These are phyloP conservation scores for Sphaerosporella brunnea DNA, from an alignment of 495 filamentous ascomycete species.

Conservation along the genomic window DNA sequence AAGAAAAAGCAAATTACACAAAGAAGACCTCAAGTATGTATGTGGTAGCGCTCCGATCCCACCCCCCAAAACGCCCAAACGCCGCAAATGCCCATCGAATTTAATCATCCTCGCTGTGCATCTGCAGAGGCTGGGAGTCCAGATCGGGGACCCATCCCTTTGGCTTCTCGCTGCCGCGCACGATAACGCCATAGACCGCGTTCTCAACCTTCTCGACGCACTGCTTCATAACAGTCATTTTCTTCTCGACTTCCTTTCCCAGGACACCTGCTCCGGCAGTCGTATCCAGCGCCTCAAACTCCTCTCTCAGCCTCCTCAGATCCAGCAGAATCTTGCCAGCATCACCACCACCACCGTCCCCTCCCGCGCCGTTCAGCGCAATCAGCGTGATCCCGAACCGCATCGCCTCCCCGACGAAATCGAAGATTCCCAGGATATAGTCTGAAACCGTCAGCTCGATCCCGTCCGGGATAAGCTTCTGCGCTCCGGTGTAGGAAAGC, in stretches of 20 bases:
- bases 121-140: not conserved
- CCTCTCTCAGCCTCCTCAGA: conserved; percentile 37
- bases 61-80: too few relatives aligned
- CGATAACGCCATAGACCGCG: conserved; percentile 66
- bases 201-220: conserved; percentile 90
- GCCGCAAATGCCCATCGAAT: too few relatives aligned
- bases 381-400: conserved; percentile 73
- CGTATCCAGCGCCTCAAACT: conserved; percentile 52
- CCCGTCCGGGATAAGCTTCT: conserved; percentile 32
- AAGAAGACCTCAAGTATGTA: too few relatives aligned
- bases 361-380: conserved; percentile 45
- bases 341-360: conserved; percentile 21
- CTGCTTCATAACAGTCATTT: conserved; percentile 67
- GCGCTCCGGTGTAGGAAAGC: conserved; percentile 45
- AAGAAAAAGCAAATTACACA: too few relatives aligned
- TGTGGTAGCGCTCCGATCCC: too few relatives aligned
- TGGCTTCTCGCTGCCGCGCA: conserved; percentile 74
- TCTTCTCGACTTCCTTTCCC: conserved; percentile 51
- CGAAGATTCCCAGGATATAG: conserved; percentile 81
- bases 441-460: conserved; percentile 60
- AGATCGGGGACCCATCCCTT: conserved; percentile 78
- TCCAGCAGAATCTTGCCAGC: conserved; percentile 16
- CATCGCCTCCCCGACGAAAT: conserved; percentile 90
- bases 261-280: conserved; percentile 26
- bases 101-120: not conserved